Evolutionary conservation across 2,329 filamentous ascomycete genomes (phyloP), one percentile per base, ranked within the genome.

Genomic region (Fusarium redolens): DNA sequence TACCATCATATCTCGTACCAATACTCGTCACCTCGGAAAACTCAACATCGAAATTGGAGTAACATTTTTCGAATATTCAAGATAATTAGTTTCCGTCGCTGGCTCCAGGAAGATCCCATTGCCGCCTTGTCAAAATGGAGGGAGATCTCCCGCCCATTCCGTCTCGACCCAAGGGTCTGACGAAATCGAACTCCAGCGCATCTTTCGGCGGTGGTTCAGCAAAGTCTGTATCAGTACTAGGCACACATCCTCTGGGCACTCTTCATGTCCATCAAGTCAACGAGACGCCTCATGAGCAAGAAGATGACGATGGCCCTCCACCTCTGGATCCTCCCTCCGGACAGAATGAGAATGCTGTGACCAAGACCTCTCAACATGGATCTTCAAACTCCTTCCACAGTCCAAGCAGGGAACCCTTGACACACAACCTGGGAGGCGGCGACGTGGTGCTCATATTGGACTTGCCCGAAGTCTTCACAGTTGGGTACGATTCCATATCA

Each of bases 371-470:
- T 9, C 56, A 56, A 10, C 45, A 55, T 30, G 44, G 35, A 33
- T 45, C 51, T 40, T 57, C 58, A 37, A 74, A 55, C 47, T 44
- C 50, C 2, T 68, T 56, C 31, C 37, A 51, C 28, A 67, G 54
- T 22, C 54, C 71, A 22, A 47, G 25, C 33, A 64, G 45, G 41
- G 72, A 75, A 35, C 48, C 54, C 1, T 63, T 79, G 37, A 65
- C 59, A n/a, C 80, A 83, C 41, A 66, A 70, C 22, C 74, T 82
- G 61, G 78, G 79, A 7, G 81, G 82, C 3, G 86, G 86, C 14
- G 89, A 91, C 70, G 83, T 87, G 25, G 81, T 91, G 61, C 79
- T 90, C 15, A 78, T 90, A 33, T 79, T 89, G 38, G 85, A 85
- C 61, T 79, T 91, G 15, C 88, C 88, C 2, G 78, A 83, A 3